phyloP scores from a whole-genome alignment of 2,329 filamentous ascomycete genomes.

The Curvularia eragrostidis region DNA sequence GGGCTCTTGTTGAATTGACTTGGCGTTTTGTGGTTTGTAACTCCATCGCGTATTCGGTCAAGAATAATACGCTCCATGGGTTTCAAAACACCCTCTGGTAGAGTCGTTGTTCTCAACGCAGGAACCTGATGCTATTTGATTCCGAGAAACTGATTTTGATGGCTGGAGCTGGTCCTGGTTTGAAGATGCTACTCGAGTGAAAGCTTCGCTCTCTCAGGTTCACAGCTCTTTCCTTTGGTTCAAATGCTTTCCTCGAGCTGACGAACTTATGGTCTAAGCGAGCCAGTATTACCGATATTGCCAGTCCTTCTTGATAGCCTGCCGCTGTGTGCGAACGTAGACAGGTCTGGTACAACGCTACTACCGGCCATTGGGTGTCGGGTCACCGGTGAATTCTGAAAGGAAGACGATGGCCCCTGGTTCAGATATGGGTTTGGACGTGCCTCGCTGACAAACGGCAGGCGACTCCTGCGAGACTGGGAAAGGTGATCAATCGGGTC shows the following conservation, averaged over 20 bases:
- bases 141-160: not conserved
- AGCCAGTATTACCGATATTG: constrained; percentile 15
- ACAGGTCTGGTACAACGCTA: constrained; percentile 20
- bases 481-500: constrained; percentile 37
- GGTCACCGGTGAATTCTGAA: constrained; percentile 41
- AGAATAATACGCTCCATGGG: not conserved
- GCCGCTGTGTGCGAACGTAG: constrained; percentile 39
- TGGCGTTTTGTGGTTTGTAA: not conserved
- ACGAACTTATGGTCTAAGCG: constrained; percentile 19
- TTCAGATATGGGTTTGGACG: constrained; percentile 34
- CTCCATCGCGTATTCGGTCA: not conserved
- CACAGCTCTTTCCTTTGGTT: not conserved
- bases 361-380: constrained; percentile 43
- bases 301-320: constrained; percentile 41
- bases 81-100: not conserved
- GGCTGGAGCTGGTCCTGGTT: not conserved
- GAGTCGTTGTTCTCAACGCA: no score
- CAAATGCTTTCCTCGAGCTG: not conserved
- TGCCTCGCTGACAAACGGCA: constrained; percentile 38
- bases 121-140: no score
- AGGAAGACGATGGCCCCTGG: constrained; percentile 26
- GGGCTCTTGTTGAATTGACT: not conserved
- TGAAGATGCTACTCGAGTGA: not conserved
- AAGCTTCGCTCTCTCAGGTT: no score
- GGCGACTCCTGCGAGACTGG: constrained; percentile 35